Conservation (phyloP, 2,329 filamentous ascomycete genomes). For the Colletotrichum noveboracense region DNA sequence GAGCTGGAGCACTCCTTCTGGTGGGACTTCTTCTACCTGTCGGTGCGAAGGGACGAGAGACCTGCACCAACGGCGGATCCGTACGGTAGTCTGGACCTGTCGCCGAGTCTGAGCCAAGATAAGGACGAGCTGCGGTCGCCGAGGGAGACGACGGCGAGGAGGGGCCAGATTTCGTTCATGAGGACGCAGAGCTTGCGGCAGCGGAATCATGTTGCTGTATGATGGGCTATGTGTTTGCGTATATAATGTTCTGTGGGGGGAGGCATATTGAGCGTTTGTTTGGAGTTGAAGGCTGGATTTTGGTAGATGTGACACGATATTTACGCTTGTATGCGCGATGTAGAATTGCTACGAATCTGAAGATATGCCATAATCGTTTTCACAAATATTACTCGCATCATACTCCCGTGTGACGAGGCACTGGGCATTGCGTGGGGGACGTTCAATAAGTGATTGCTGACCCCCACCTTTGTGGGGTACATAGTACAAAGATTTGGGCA, state of each 20-base stretch:
- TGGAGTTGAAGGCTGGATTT: not conserved
- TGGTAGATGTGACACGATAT: not conserved
- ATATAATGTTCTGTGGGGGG: not conserved
- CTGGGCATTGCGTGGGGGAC: not conserved
- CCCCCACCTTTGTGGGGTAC: not conserved
- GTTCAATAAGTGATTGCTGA: rapidly evolving
- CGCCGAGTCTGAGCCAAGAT: constrained; percentile 4
- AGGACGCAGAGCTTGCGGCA: constrained; percentile 15
- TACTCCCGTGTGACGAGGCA: not conserved
- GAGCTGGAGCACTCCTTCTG: constrained; percentile 46
- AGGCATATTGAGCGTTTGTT: not conserved
- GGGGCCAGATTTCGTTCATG: constrained; percentile 14
- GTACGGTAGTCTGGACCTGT: constrained; percentile 6
- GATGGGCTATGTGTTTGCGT: not conserved
- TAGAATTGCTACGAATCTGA: not conserved
- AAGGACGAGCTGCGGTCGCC: constrained; percentile 18
- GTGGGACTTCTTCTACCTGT: constrained; percentile 49
- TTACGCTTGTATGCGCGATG: not conserved
- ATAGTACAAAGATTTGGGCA: rapidly evolving
- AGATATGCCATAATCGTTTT: not conserved
- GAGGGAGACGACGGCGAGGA: constrained; percentile 3
- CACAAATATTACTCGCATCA: not conserved
- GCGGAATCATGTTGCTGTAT: constrained; percentile 11
- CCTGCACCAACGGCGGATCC: not conserved
- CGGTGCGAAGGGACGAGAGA: constrained; percentile 37